Evolutionary conservation across 352 stramenopile species (phyloP).

Genomic region (Pythium aphanidermatum): DNA sequence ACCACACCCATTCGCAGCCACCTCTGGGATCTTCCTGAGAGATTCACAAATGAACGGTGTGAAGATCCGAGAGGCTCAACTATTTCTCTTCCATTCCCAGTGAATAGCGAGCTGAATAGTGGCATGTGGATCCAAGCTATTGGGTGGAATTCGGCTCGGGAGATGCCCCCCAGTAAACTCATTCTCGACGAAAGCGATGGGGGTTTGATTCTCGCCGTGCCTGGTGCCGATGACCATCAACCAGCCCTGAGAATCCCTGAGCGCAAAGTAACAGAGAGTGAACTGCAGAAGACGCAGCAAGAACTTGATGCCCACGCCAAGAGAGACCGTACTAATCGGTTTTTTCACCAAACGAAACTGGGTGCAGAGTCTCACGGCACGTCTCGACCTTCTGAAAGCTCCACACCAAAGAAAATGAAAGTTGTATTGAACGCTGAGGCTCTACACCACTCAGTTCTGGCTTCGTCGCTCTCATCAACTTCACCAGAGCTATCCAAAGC

Average conservation of each 20-base stretch:
- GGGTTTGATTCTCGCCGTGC: conserved; percentile 55
- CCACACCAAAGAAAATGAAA: conserved; percentile 72
- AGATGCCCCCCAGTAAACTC: conserved; percentile 66
- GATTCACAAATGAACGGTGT: too few relatives aligned
- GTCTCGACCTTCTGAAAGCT: conserved; percentile 41
- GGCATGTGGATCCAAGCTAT: conserved; percentile 58
- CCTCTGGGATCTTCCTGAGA: too few relatives aligned
- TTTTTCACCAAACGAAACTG: conserved; percentile 63
- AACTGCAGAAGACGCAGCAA: conserved; percentile 50
- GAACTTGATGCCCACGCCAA: conserved; percentile 62
- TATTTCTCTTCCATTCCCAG: conserved; percentile 18
- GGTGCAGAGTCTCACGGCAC: conserved; percentile 56
- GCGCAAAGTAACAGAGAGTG: conserved; percentile 58
- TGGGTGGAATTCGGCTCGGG: conserved; percentile 59
- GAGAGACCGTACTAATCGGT: conserved; percentile 59
- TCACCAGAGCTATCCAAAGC: conserved; percentile 70
- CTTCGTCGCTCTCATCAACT: conserved; percentile 72
- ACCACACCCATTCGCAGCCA: too few relatives aligned
- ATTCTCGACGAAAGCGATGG: conserved; percentile 71
- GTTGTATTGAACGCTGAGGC: conserved; percentile 66
- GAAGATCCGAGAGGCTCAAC: background rate
- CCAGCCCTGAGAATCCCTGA: conserved; percentile 70
- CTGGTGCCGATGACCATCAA: conserved; percentile 61
- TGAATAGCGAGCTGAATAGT: conserved; percentile 57
- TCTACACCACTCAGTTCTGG: conserved; percentile 71